Evolutionary conservation across 768 basidiomycete species (phyloP).

Genomic region (Mycena capillaripes): DNA sequence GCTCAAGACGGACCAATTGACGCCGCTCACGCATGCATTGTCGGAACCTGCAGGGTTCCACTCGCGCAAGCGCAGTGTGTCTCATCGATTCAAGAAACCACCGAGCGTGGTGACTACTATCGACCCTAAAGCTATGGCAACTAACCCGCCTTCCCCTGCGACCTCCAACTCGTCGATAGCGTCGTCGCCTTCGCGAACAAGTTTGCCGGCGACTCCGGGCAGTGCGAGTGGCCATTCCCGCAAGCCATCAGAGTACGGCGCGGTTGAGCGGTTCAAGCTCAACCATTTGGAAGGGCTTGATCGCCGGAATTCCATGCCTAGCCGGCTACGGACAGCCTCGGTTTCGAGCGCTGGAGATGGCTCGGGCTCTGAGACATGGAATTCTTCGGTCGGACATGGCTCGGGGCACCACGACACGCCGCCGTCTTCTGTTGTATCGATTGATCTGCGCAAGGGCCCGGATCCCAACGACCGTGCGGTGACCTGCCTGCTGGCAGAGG

Average conservation of each 20-base stretch:
- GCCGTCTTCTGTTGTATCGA: constrained; percentile 88
- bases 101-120: constrained; percentile 81
- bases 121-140: constrained; percentile 71
- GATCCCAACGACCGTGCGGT: constrained; percentile 91
- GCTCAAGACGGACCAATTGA: constrained; percentile 91
- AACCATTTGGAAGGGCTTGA: constrained; percentile 81
- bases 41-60: constrained; percentile 73
- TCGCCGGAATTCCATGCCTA: constrained; percentile 87
- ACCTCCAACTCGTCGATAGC: constrained; percentile 93
- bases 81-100: constrained; percentile 85
- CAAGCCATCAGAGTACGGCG: constrained; percentile 91
- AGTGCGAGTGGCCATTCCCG: constrained; percentile 74
- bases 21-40: constrained; percentile 81
- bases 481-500: constrained; percentile 94
- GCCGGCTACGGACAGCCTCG: constrained; percentile 88
- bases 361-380: constrained; percentile 83
- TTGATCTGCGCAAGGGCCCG: constrained; percentile 81
- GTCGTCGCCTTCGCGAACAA: constrained; percentile 88
- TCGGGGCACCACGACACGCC: constrained; percentile 76
- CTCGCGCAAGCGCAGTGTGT: constrained; percentile 84
- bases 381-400: constrained; percentile 67
- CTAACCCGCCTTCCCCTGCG: constrained; percentile 92
- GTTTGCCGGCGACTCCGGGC: constrained; percentile 80
- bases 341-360: constrained; percentile 87
- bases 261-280: constrained; percentile 90